phyloP scores from a whole-genome alignment of 495 filamentous ascomycete genomes.

The Neurospora sp. region DNA sequence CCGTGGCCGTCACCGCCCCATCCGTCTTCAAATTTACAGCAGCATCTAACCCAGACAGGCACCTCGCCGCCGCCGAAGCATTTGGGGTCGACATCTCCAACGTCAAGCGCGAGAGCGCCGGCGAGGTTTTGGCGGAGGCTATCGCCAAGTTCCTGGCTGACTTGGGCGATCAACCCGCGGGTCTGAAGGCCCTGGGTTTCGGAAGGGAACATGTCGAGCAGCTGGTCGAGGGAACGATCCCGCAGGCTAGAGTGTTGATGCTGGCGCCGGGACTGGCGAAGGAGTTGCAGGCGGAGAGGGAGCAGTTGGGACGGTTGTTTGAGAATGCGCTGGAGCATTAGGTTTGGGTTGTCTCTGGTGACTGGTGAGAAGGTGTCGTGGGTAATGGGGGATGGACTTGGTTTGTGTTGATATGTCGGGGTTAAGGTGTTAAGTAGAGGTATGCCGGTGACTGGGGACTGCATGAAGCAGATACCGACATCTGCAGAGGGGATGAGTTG shows the following conservation, averaged over 20 bases:
- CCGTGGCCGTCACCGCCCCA: slow-evolving; percentile 87
- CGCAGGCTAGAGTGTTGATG: slow-evolving; percentile 83
- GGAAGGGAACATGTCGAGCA: slow-evolving; percentile 58
- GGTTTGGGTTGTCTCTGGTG: background rate
- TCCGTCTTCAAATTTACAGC: slow-evolving; percentile 91
- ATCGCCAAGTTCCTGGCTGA: slow-evolving; percentile 66
- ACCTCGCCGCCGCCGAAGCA: slow-evolving; percentile 76
- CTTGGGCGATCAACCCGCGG: slow-evolving; percentile 82
- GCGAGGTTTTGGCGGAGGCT: slow-evolving; percentile 75
- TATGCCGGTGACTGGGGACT: background rate
- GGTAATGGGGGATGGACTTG: background rate
- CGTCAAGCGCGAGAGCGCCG: slow-evolving; percentile 78
- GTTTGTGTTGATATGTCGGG: background rate
- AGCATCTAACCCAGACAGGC: slow-evolving; percentile 80
- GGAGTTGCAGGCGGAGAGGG: slow-evolving; percentile 54
- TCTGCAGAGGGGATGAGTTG: background rate
- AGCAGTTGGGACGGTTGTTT: slow-evolving; percentile 41
- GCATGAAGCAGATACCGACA: background rate
- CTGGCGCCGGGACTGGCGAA: slow-evolving; percentile 71
- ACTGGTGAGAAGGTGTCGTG: background rate
- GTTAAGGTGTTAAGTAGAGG: background rate
- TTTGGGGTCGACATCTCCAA: slow-evolving; percentile 84
- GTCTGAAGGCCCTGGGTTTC: slow-evolving; percentile 78
- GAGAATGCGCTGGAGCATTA: slow-evolving; percentile 39
- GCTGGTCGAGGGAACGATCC: slow-evolving; percentile 88